phyloP scores from a whole-genome alignment of 139 green algal species.

The Coelastrella sp. region DNA sequence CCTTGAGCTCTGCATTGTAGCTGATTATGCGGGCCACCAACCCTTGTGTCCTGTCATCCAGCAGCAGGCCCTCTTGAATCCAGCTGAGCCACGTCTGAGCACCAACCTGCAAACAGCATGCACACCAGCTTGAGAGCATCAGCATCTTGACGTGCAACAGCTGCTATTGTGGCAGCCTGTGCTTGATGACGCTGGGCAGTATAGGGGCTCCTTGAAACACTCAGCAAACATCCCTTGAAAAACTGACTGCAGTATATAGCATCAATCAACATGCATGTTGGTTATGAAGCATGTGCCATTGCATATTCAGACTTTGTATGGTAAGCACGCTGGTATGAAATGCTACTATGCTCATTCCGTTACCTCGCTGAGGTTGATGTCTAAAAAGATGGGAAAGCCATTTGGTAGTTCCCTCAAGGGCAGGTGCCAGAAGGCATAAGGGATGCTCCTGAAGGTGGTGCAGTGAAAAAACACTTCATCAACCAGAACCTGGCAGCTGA shows the following conservation, averaged over 20 bases:
- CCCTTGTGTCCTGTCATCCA: slow-evolving; percentile 75
- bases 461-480: neutral
- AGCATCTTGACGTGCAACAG: no score
- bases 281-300: no score
- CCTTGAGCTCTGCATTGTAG: slow-evolving; percentile 86
- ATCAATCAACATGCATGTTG: no score
- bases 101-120: slow-evolving; percentile 14
- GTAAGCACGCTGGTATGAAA: no score
- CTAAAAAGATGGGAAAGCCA: slow-evolving; percentile 81
- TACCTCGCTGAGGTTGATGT: slow-evolving; percentile 81
- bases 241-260: no score
- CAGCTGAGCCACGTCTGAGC: slow-evolving; percentile 67
- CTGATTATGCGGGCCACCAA: slow-evolving; percentile 67
- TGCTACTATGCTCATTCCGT: no score
- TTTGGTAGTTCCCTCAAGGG: slow-evolving; percentile 57
- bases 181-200: no score
- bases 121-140: no score
- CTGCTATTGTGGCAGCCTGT: no score
- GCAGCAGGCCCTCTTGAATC: slow-evolving; percentile 77
- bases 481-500: neutral
- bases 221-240: no score
- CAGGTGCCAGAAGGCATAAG: slow-evolving; percentile 79
- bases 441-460: slow-evolving; percentile 52
- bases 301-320: no score
- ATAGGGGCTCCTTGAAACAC: no score